Evolutionary conservation across 2,329 filamentous ascomycete species (phyloP), one percentile per base, ranked within the genome.

Genomic region (Magnaporthales sp.): DNA sequence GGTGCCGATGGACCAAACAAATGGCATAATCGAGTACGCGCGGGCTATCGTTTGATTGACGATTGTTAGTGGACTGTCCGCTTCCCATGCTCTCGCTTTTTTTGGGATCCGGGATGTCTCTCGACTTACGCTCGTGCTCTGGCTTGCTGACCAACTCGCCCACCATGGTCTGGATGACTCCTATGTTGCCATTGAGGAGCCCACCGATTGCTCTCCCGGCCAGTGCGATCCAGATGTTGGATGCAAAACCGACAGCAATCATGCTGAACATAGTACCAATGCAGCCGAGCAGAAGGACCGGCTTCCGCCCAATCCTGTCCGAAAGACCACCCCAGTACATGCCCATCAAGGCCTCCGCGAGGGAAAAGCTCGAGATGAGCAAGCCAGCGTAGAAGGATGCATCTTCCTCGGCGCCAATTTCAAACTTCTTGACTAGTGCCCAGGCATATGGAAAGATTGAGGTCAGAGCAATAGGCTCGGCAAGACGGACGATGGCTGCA

Each of bases 361-460:
- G 85, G 69, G 90, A 90, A 79, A 93, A 96, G 72, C 92, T 89
- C 13, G 92, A 94, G 72, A 96, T 93, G 76, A 96, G 87, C 70
- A 95, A 81, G 64, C 93, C 93, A 31, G 93, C 91, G 78, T 96
- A 96, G 79, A 91, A 94, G 51, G 89, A 96, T 68, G 91, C 91
- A 86, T 93, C 86, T 78, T 86, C 81, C 71, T 88, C 86, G 72
- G 86, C 84, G 69, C 89, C 91, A 71, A 93, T 83, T 56, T 91
- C 74, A 77, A 92, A 92, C 71, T 87, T 83, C 77, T 91, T 91
- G 71, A 94, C 89, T 71, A 94, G 87, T 68, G 90, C 85, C 90
- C 91, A 96, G 68, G 91, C 91, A 77, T 97, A 97, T 24, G 93
- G 93, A 73, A 94, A 96, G 77, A 97, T 95, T 74, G 91, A 95